Evolutionary conservation across 176 grass and related monocot species (phyloP), one percentile per base, ranked within the genome.

Genomic region (Carex kokanica): DNA sequence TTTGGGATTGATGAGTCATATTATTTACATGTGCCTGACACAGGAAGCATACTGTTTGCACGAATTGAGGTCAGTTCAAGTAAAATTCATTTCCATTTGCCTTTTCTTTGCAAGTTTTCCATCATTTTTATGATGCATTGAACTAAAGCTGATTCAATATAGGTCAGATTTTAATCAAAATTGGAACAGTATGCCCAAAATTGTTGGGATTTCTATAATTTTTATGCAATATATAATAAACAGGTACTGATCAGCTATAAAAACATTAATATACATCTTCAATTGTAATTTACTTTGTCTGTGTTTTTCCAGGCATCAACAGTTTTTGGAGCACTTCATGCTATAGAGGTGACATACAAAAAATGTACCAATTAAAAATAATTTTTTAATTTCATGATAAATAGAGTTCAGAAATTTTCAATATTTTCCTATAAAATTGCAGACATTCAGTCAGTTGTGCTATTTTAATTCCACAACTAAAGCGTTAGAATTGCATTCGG

Each of bases 381-480:
- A 13, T 2, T 59, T 73, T 47, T 14, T 3, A 73, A 23, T 74
- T 43, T 15, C 71, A 24, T 15, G 12, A 25, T 75, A 27, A 15
- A 51, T 29, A 54, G 23, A 29, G 20, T 54, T 75, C 1, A 17
- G 12, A 53, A 74, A 74, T 75, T 24, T 75, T 27, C 13, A 75
- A 12, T 12, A 54, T 75, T 54, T 54, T 41, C 68, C 36, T 58
- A 23, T 23, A 54, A 21, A 54, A 54, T 52, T 75, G 72, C 88
- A 98, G 95, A 98, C 95, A 57, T 95, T 98, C 62, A 80, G 91
- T 78, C 92, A 98, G 85, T 64, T 98, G 60, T 98, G 95, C 36
- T 87, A 94, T 86, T 98, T 98, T 74, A 88, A 90, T 86, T 95
- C 91, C 70, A 83, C 89, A 36, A 88, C 89, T 51, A 94, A 87